Conservation (phyloP, 805 yeast species). For the Cyberlindnera petersonii region DNA sequence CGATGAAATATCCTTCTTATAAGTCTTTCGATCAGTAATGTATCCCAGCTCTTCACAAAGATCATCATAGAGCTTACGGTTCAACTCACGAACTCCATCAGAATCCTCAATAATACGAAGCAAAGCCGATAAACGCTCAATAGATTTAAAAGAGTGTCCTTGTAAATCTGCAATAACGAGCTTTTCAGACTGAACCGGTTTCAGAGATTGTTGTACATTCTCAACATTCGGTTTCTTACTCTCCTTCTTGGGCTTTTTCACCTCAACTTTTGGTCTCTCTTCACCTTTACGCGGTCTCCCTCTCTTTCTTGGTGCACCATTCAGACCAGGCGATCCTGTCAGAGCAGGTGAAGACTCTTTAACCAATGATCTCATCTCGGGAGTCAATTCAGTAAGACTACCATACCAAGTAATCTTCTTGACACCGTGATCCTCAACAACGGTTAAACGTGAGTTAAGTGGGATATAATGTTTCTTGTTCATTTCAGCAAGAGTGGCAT, state of each 20-base stretch:
- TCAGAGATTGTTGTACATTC: neutral
- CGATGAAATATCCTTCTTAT: slow-evolving; percentile 39
- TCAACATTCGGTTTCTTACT: neutral
- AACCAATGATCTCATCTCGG: slow-evolving; percentile 7
- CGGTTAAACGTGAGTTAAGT: slow-evolving; percentile 17
- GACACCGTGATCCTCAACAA: slow-evolving; percentile 6
- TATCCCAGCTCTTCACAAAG: slow-evolving; percentile 42
- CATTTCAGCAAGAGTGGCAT: slow-evolving; percentile 17
- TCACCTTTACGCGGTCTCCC: slow-evolving; percentile 28
- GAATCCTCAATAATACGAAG: slow-evolving; percentile 39
- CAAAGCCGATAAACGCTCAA: slow-evolving; percentile 41
- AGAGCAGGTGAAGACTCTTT: slow-evolving; percentile 3
- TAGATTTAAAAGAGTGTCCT: slow-evolving; percentile 40
- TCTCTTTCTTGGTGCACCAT: slow-evolving; percentile 18
- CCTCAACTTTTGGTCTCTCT: slow-evolving; percentile 12
- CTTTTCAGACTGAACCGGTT: slow-evolving; percentile 5
- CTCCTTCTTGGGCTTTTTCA: slow-evolving; percentile 12
- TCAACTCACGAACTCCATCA: slow-evolving; percentile 40
- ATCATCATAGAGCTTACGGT: slow-evolving; percentile 5
- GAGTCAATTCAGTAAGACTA: neutral
- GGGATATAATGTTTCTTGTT: slow-evolving; percentile 27
- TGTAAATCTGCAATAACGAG: slow-evolving; percentile 31
- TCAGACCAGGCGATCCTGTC: neutral
- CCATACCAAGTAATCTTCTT: slow-evolving; percentile 20
- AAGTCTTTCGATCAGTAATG: slow-evolving; percentile 52